phyloP scores from a whole-genome alignment of 352 stramenopile species.

The Pythium chondricola region DNA sequence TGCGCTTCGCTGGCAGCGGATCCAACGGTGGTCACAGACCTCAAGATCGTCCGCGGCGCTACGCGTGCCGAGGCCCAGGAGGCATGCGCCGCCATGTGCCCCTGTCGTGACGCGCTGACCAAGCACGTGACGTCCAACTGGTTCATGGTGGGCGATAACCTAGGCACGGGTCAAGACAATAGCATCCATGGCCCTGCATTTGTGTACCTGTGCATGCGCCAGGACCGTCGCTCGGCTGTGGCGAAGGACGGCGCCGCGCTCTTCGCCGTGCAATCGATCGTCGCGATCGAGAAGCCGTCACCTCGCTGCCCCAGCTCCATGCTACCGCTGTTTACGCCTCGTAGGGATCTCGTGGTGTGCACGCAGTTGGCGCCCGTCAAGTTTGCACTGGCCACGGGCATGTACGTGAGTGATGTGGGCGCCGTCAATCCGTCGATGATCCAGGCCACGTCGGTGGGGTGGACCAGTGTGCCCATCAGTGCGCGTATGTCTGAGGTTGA shows the following conservation, averaged over 20 bases:
- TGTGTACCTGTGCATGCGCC: constrained; percentile 15
- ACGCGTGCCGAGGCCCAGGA: constrained; percentile 8
- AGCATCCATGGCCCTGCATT: neutral
- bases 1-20: neutral
- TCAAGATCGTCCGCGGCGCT: constrained; percentile 6
- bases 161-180: neutral
- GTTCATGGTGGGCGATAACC: neutral
- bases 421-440: neutral
- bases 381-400: constrained; percentile 10
- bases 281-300: neutral
- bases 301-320: constrained; percentile 5
- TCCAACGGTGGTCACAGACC: constrained; percentile 12
- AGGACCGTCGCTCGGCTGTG: constrained; percentile 8
- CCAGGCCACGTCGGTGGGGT: neutral
- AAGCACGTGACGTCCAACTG: constrained; percentile 4
- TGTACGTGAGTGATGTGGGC: constrained; percentile 15
- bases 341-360: constrained; percentile 8
- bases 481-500: neutral
- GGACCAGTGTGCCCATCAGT: constrained; percentile 1
- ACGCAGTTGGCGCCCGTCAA: neutral
- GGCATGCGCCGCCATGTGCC: constrained; percentile 13
- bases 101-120: constrained; percentile 7
- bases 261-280: constrained; percentile 9
- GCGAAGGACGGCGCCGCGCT: neutral
- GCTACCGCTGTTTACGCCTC: constrained; percentile 1